phyloP scores from a whole-genome alignment of 176 grass and related monocot species.

The Urochloa ruziziensis region DNA sequence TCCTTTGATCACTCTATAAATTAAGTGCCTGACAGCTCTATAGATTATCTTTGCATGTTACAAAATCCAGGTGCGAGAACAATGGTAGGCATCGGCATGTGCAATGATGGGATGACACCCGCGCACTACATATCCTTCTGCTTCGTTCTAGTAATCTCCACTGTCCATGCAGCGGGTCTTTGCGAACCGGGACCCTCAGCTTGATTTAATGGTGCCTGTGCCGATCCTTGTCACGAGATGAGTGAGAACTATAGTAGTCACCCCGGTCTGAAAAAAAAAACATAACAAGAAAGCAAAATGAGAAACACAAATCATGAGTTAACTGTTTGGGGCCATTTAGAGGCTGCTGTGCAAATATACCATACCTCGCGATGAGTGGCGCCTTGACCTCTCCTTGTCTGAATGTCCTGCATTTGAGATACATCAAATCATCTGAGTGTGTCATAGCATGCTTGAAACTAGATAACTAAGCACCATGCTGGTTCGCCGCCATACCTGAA shows the following conservation, averaged over 20 bases:
- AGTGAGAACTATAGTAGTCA: constrained; percentile 48
- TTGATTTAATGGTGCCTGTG: constrained; percentile 49
- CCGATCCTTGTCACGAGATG: constrained; percentile 66
- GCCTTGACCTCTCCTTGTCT: constrained; percentile 63
- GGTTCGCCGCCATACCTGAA: constrained; percentile 55
- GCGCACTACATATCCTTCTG: neutral
- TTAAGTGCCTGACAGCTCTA: neutral
- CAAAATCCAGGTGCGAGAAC: neutral
- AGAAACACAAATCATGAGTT: neutral
- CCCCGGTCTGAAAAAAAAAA: constrained; percentile 48
- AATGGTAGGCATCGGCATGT: neutral
- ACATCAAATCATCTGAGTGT: constrained; percentile 17
- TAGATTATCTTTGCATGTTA: neutral
- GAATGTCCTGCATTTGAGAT: constrained; percentile 52
- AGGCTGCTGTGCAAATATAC: constrained; percentile 30
- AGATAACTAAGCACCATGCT: neutral
- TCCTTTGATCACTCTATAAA: neutral
- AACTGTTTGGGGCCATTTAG: neutral
- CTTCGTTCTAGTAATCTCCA: neutral
- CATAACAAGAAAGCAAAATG: neutral
- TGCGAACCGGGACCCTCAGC: neutral
- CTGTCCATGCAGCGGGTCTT: neutral
- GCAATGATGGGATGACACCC: constrained; percentile 1
- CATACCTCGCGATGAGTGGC: constrained; percentile 70
- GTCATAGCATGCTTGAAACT: neutral